These are phyloP conservation scores for Vigna unguiculata DNA, from an alignment of 306 rosid genomes.

Conservation along the genomic window DNA sequence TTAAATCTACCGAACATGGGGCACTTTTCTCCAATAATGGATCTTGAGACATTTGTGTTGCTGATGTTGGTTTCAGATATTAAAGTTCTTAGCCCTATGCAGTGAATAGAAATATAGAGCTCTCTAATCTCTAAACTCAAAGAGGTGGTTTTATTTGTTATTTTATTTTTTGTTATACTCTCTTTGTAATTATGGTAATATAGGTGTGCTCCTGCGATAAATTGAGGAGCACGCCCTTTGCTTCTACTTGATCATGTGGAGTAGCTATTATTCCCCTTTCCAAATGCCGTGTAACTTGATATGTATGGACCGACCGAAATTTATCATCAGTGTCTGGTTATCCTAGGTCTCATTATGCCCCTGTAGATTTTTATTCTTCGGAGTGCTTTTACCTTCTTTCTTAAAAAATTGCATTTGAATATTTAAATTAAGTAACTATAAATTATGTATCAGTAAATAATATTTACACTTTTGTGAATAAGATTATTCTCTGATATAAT, in stretches of 20 bases:
- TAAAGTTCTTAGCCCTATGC: constrained; percentile 20
- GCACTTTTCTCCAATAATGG: constrained; percentile 73
- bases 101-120: constrained; percentile 38
- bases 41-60: constrained; percentile 54
- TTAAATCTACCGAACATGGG: constrained; percentile 74
- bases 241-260: not conserved
- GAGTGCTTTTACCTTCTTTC: not conserved
- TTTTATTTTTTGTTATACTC: constrained; percentile 2
- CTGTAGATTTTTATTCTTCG: not conserved
- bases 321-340: not conserved
- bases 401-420: not conserved
- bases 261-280: not conserved
- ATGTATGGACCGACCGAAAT: not conserved
- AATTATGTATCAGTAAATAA: too few species aligned
- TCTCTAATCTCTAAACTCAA: constrained; percentile 12
- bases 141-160: constrained; percentile 3
- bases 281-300: not conserved
- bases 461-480: too few species aligned
- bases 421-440: not conserved
- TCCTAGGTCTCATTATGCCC: not conserved
- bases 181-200: constrained; percentile 40
- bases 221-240: constrained; percentile 20
- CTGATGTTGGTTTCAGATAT: constrained; percentile 28
- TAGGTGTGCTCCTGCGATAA: constrained; percentile 40
- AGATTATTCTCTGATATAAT: too few species aligned